Percentiles rank a stretch among this genome's conserved stretches.
phyloP scores from a whole-genome alignment of 169 alveolate species.

The Eimeria acervulina region DNA sequence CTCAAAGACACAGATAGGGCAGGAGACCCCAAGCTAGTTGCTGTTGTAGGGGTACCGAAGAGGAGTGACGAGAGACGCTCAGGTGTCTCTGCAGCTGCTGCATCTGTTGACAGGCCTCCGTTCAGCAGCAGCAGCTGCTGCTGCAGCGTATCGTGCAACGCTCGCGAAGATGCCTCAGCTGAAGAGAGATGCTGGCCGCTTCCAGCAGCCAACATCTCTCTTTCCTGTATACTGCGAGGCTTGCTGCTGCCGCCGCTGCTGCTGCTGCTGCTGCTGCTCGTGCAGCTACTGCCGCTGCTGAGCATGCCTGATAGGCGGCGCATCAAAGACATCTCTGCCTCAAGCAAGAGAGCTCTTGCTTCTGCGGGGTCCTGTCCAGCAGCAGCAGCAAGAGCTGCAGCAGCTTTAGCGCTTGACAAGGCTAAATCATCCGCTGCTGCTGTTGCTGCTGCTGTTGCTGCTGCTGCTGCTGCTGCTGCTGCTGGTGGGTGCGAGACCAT shows the following conservation, averaged over 20 bases:
- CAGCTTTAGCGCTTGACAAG: neutral
- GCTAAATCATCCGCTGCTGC: constrained; percentile 24
- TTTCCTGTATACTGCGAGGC: constrained; percentile 35
- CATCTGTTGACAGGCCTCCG: neutral
- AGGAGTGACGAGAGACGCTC: constrained; percentile 30
- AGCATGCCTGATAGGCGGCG: constrained; percentile 59
- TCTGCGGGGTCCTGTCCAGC: neutral
- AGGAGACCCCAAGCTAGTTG: constrained; percentile 27
- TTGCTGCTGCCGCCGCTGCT: neutral
- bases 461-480: neutral
- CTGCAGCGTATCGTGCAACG: constrained; percentile 47
- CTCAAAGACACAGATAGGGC: constrained; percentile 2
- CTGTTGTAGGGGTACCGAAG: constrained; percentile 7
- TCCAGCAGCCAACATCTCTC: neutral
- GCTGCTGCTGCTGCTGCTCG: neutral
- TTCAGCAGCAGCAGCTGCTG: constrained; percentile 31
- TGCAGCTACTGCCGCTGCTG: constrained; percentile 39
- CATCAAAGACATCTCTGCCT: constrained; percentile 54
- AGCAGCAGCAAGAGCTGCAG: constrained; percentile 48
- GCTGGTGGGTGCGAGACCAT: constrained; percentile 13
- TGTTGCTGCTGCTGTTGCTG: neutral
- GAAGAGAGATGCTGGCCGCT: neutral
- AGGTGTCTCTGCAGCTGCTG: neutral
- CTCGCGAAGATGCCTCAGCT: neutral
- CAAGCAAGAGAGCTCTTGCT: constrained; percentile 37